Conservation (phyloP, 2,329 filamentous ascomycete species). For the Arthrocladium fulminans region DNA sequence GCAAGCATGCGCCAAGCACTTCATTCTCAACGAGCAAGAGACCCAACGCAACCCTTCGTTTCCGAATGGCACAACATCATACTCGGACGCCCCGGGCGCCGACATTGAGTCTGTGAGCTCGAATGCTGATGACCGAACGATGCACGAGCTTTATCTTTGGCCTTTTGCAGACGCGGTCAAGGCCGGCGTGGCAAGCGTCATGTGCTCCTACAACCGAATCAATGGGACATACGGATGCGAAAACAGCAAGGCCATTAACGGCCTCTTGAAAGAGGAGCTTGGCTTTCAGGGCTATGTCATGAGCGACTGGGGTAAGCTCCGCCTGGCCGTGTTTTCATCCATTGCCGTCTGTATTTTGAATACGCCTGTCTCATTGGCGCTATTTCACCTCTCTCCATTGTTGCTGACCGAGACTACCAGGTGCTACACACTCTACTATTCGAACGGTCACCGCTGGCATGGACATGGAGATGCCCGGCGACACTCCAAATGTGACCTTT, state of each 20-base stretch:
- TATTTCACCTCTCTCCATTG: too few species aligned
- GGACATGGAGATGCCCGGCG: conserved; percentile 52
- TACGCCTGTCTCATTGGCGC: too few species aligned
- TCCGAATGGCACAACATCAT: not conserved
- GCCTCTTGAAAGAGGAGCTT: conserved; percentile 42
- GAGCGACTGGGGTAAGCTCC: conserved; percentile 38
- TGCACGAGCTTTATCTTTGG: conserved; percentile 71
- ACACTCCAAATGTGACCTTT: too few species aligned
- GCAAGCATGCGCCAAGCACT: conserved; percentile 32
- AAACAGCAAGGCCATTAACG: conserved; percentile 38
- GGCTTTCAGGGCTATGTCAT: conserved; percentile 43
- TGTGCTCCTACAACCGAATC: conserved; percentile 41
- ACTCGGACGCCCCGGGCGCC: too few species aligned
- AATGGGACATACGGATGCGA: conserved; percentile 43
- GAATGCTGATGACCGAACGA: conserved; percentile 63
- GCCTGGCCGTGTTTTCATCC: too few species aligned
- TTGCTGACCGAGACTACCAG: too few species aligned
- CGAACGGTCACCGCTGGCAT: conserved; percentile 35
- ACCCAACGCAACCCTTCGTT: conserved; percentile 20
- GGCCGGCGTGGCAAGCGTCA: conserved; percentile 50
- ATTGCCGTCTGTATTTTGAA: too few species aligned
- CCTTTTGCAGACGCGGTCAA: conserved; percentile 65
- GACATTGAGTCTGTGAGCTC: conserved; percentile 33
- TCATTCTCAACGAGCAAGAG: conserved; percentile 61
- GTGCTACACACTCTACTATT: conserved; percentile 37